Base-by-base conservation (phyloP, 2,329 filamentous ascomycete species). In the Trichophyton mentagrophytes region DNA sequence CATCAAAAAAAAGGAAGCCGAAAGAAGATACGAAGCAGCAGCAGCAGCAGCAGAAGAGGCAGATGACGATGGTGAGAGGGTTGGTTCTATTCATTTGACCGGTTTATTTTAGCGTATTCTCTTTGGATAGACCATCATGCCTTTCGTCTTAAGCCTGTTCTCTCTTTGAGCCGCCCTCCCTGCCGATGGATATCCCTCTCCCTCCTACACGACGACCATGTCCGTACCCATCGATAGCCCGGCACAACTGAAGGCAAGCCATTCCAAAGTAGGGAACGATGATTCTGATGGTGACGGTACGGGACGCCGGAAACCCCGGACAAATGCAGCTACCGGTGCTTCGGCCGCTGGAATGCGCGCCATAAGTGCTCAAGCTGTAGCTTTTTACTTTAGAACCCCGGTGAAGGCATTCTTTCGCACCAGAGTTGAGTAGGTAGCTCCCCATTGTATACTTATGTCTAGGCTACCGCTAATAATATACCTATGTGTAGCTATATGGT, bases 321-420 rank as follows among this genome's bases (percentile, higher is more conserved):
- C 77, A 61, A 81, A 83, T 78, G 81, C 83, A 13, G 80, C 81
- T 11, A 85, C 83, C 15, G 90, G 88, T 56, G 88, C 89, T n/a
- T 90, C 89, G 22, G 90, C 90, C 3, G 90, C 90, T 22, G 84
- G 89, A 46, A 88, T 90, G 64, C 87, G 91, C 55, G 91, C 90
- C 30, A 73, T 96, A 64, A 91, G 87, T 67, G 87, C 89, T 6
- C 88, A 95, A 70, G 79, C 90, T 67, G 82, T 96, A 60, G 86
- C 90, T 25, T 96, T 96, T 68, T 96, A 95, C 76, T 96, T 96
- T 71, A 82, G 90, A 61, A 89, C 90, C 0, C 91, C 91, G 0
- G 88, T 90, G 59, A 96, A 96, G 74, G 88, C 90, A 15, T 96
- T 96, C 71, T 95, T 96, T 75, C 84, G 89, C 63, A 91, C 89